phyloP scores from a whole-genome alignment of 495 filamentous ascomycete genomes.

The Xylaria sp. region DNA sequence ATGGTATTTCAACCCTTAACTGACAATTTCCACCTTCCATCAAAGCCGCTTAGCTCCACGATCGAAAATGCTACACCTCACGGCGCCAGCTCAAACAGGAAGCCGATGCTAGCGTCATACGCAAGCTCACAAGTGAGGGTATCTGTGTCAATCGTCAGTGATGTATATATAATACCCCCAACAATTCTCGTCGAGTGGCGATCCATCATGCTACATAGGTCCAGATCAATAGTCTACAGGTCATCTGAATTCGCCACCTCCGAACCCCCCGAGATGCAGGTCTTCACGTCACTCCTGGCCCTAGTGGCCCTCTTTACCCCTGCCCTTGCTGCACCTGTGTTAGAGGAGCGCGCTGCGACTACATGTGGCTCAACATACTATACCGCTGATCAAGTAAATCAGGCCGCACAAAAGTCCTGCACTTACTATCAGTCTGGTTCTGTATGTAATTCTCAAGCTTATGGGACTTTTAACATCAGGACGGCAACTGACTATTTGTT shows the following conservation, averaged over 20 bases:
- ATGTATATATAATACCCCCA: slow-evolving; percentile 16
- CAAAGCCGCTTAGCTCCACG: not conserved
- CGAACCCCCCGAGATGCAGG: slow-evolving; percentile 28
- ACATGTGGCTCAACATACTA: slow-evolving; percentile 59
- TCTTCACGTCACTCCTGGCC: slow-evolving; percentile 32
- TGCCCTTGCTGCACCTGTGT: slow-evolving; percentile 27
- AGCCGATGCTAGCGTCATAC: not conserved
- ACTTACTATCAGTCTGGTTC: slow-evolving; percentile 48
- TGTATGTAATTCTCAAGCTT: slow-evolving; percentile 1
- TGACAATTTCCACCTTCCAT: not conserved
- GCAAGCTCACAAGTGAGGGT: not conserved
- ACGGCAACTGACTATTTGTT: not conserved
- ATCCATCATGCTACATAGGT: not conserved
- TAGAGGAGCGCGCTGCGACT: slow-evolving; percentile 42
- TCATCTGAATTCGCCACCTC: not conserved
- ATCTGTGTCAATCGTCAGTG: not conserved
- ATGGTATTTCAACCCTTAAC: slow-evolving; percentile 13
- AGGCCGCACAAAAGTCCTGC: slow-evolving; percentile 41
- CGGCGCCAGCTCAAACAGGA: slow-evolving; percentile 17
- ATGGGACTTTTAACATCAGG: not conserved
- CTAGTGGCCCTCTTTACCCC: slow-evolving; percentile 34
- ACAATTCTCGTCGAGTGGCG: not conserved
- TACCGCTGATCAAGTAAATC: slow-evolving; percentile 47
- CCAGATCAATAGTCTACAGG: not conserved
- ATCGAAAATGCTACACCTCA: slow-evolving; percentile 13